A percentile compares a stretch with the other conserved stretches of the same genome.
These are phyloP conservation scores for Lycium barbarum DNA, from an alignment of 257 asterid genomes.

Conservation along the genomic window DNA sequence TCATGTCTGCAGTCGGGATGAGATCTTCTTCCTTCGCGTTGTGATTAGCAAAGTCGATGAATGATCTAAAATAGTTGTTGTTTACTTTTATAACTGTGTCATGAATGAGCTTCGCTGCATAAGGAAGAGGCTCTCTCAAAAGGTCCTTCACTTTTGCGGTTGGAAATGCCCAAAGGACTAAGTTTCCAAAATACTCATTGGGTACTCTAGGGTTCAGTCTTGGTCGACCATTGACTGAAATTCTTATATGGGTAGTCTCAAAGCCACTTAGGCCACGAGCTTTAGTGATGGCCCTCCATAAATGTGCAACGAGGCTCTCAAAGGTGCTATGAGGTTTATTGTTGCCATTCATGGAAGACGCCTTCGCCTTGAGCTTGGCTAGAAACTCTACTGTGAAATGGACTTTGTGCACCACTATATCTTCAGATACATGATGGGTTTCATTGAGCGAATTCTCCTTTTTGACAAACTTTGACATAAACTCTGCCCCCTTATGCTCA, in stretches of 20 bases:
- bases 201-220: slow-evolving; percentile 69
- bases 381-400: slow-evolving; percentile 68
- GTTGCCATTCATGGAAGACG: slow-evolving; percentile 47
- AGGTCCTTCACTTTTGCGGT: slow-evolving; percentile 55
- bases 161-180: slow-evolving; percentile 87
- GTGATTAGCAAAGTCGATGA: slow-evolving; percentile 69
- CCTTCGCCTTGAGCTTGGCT: slow-evolving; percentile 61
- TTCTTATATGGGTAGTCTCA: slow-evolving; percentile 66
- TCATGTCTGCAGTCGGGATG: slow-evolving; percentile 59
- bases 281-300: slow-evolving; percentile 74
- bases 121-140: slow-evolving; percentile 47
- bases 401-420: slow-evolving; percentile 60
- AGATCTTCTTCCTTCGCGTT: slow-evolving; percentile 61
- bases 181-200: slow-evolving; percentile 71
- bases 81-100: slow-evolving; percentile 61
- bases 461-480: slow-evolving; percentile 39
- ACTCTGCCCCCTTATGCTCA: slow-evolving; percentile 74
- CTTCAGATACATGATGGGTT: slow-evolving; percentile 39
- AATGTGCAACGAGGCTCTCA: slow-evolving; percentile 81
- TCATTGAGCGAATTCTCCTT: slow-evolving; percentile 45
- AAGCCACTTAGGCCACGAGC: slow-evolving; percentile 62
- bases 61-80: slow-evolving; percentile 73
- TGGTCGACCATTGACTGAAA: slow-evolving; percentile 76
- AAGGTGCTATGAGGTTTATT: slow-evolving; percentile 70
- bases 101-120: slow-evolving; percentile 68